These are phyloP conservation scores for Euptelea pleiosperma DNA, from an alignment of 164 flowering plant genomes.

Conservation along the genomic window DNA sequence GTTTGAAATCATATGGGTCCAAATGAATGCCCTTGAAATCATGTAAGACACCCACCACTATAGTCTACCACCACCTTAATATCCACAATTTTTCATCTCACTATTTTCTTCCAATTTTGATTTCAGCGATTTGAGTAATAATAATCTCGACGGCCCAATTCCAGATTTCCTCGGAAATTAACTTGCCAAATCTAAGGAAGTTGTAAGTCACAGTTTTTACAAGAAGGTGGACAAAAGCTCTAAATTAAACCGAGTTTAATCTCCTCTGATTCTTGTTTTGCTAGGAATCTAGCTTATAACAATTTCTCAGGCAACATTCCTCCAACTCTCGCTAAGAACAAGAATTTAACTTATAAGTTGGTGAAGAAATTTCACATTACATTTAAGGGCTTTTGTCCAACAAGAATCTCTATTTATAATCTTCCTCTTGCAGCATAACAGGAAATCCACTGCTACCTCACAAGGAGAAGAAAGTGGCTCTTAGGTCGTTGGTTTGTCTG, in stretches of 20 bases:
- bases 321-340: not conserved
- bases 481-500: not conserved
- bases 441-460: not conserved
- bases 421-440: not conserved
- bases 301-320: constrained; percentile 11
- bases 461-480: not conserved
- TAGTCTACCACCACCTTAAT: not conserved
- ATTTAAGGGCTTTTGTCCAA: not conserved
- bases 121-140: not conserved
- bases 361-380: not conserved
- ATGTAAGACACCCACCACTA: constrained; percentile 3
- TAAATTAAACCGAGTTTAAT: not conserved
- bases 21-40: constrained; percentile 11
- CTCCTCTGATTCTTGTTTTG: not conserved
- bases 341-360: not conserved
- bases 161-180: constrained; percentile 5
- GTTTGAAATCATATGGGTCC: constrained; percentile 2
- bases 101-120: not conserved
- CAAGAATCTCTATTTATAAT: no score
- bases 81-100: not conserved
- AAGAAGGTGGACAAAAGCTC: not conserved
- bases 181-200: constrained; percentile 2
- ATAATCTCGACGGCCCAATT: constrained; percentile 9
- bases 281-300: not conserved
- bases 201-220: not conserved